Evolutionary conservation across 768 basidiomycete species (phyloP).

Genomic region (Podaxis sp.): DNA sequence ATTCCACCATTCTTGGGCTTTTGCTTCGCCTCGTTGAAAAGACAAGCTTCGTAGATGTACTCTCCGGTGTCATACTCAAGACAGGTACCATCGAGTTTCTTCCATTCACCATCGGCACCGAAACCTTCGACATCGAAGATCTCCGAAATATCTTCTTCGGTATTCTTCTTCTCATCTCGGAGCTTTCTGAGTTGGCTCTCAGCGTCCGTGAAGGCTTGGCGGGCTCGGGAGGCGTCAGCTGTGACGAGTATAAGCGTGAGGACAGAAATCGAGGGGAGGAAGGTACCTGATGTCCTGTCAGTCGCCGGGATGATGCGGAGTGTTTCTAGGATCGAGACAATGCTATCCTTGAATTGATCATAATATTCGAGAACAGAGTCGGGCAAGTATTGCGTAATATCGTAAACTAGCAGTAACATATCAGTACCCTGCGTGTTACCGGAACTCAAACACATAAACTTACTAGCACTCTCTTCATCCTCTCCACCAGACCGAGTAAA

Average conservation of each 20-base stretch:
- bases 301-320: constrained; percentile 52
- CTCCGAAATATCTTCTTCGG: constrained; percentile 54
- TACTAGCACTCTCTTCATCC: constrained; percentile 48
- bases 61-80: constrained; percentile 83
- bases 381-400: constrained; percentile 79
- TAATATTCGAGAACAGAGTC: constrained; percentile 74
- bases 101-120: constrained; percentile 88
- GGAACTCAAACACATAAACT: constrained; percentile 23
- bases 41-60: constrained; percentile 94
- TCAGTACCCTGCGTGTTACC: not conserved
- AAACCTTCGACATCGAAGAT: constrained; percentile 65
- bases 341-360: constrained; percentile 54
- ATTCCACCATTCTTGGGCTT: constrained; percentile 79
- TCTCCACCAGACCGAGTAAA: constrained; percentile 42
- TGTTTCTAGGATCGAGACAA: constrained; percentile 59
- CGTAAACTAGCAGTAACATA: constrained; percentile 54
- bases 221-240: constrained; percentile 58
- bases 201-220: constrained; percentile 57
- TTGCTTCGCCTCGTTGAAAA: constrained; percentile 86
- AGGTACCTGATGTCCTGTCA: constrained; percentile 37
- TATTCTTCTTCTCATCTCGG: constrained; percentile 48
- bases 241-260: not conserved
- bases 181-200: constrained; percentile 53
- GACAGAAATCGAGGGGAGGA: not conserved
- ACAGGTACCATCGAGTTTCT: constrained; percentile 84